Base-by-base conservation (phyloP, 768 basidiomycete species). In the Exidia glandulosa region DNA sequence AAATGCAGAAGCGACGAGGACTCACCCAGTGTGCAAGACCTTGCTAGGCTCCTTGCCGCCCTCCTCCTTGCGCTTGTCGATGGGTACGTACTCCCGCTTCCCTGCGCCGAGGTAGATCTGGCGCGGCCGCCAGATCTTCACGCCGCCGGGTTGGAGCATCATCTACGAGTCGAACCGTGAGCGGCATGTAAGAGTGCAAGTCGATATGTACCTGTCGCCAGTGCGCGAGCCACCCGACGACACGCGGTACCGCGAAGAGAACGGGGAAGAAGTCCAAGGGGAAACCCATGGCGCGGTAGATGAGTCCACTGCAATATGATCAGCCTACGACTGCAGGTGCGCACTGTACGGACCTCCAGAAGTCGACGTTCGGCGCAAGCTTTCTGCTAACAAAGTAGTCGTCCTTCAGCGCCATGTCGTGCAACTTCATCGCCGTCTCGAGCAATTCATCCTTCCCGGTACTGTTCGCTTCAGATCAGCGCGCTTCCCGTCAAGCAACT, bases 191-290 rank as follows among this genome's bases (percentile, higher is more conserved):
- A 31, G 16, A 23, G n/a, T 33, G 3, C 30, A 45, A 3, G 60
- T 32, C 60, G 19, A n/a, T 16, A 63, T 71, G 58, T 59, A 84
- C 88, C 80, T 90, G 89, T 59, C 89, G 79, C 92, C 92, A 94
- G 71, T 94, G 92, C 0, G 91, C 89, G 7, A 94, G 76, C 93
- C 92, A 94, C 23, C 93, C 92, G 30, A 91, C 90, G 7, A 95
- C 90, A 25, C 93, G 83, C 1, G 93, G 93, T 2, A 95, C 91
- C 23, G 86, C 91, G 67, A 95, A 95, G 32, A 95, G 75, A 25
- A 95, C 92, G 0, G 93, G 92, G 83, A 94, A 94, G 72, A 89
- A 94, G 74, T 95, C 93, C 64, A 89, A 79, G 2, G 93, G 93
- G 80, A 94, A 94, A 48, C 92, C 90, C 90, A 93, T 93, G 25